A percentile compares a stretch with the other conserved stretches of the same genome.
These are phyloP conservation scores for Reutealis trisperma DNA, from an alignment of 345 rosid species.

Conservation along the genomic window DNA sequence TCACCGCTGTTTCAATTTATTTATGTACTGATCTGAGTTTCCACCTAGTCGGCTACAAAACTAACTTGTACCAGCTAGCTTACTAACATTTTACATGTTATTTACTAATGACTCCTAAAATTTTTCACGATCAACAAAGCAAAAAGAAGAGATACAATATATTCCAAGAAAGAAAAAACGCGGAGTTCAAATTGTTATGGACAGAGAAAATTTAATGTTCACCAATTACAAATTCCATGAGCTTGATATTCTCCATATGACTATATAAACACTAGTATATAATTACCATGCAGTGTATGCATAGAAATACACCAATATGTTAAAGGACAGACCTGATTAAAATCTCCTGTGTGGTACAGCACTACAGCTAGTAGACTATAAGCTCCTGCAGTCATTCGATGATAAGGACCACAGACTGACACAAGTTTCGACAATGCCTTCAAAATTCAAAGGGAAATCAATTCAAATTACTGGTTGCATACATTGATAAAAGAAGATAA, in stretches of 20 bases:
- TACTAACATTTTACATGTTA: too few relatives aligned
- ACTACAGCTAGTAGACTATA: constrained; percentile 42
- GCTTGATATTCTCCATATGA: constrained; percentile 1
- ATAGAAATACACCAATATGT: not conserved
- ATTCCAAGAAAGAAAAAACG: not conserved
- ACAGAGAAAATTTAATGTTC: not conserved
- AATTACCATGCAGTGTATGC: not conserved
- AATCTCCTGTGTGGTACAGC: constrained; percentile 40
- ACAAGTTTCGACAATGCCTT: constrained; percentile 40
- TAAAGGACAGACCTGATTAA: constrained; percentile 56
- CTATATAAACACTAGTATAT: not conserved
- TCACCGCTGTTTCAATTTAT: too few relatives aligned
- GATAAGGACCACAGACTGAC: constrained; percentile 41
- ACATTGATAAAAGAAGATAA: constrained; percentile 10
- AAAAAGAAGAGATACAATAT: not conserved
- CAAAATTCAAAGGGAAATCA: constrained; percentile 30
- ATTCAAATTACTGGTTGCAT: constrained; percentile 5
- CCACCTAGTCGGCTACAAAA: too few relatives aligned
- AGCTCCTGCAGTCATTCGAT: constrained; percentile 42
- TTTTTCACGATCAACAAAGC: not conserved
- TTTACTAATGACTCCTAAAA: too few relatives aligned
- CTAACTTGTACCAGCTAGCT: too few relatives aligned
- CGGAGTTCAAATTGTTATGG: not conserved
- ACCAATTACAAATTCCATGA: not conserved
- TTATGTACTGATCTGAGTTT: too few relatives aligned